Conservation (phyloP, 2,329 filamentous ascomycete genomes). For the Sclerotinia trifoliorum region DNA sequence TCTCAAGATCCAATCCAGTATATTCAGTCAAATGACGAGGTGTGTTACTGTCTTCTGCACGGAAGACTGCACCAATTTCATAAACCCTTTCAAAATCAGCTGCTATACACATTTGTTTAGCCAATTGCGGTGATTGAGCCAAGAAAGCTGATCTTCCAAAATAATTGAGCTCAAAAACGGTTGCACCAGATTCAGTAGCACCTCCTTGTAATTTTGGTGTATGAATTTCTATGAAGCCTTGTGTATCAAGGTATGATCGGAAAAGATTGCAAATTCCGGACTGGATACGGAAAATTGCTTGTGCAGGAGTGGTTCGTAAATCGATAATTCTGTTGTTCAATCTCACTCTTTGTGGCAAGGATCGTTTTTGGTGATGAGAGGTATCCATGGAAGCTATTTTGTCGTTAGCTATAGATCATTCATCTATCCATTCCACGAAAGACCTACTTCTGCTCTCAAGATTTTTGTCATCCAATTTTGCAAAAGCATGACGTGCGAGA, state of each 20-base stretch:
- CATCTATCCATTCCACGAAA: conserved; percentile 15
- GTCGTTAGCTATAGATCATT: background rate
- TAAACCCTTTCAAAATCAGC: conserved; percentile 88
- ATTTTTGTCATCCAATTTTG: conserved; percentile 16
- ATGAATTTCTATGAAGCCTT: conserved; percentile 88
- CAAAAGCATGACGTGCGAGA: conserved; percentile 21
- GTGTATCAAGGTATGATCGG: conserved; percentile 68
- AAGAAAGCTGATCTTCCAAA: conserved; percentile 85
- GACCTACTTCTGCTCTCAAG: conserved; percentile 24
- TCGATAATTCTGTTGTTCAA: conserved; percentile 78
- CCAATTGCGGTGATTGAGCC: conserved; percentile 86
- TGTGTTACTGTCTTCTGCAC: conserved; percentile 93
- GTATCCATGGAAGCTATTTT: conserved; percentile 33
- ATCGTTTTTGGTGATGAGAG: conserved; percentile 30
- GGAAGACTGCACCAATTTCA: conserved; percentile 86
- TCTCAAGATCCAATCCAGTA: conserved; percentile 88
- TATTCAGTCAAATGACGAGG: conserved; percentile 94
- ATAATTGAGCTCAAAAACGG: conserved; percentile 90
- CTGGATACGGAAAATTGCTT: conserved; percentile 84
- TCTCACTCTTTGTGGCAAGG: conserved; percentile 52
- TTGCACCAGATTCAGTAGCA: conserved; percentile 86
- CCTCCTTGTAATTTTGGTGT: conserved; percentile 88
- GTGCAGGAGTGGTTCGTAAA: conserved; percentile 79
- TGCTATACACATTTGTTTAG: conserved; percentile 90
- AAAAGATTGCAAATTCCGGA: conserved; percentile 78